Evolutionary conservation across 805 yeast genomes (phyloP), one percentile per base, ranked within the genome.

Genomic region (Metschnikowia chrysomelidarum): DNA sequence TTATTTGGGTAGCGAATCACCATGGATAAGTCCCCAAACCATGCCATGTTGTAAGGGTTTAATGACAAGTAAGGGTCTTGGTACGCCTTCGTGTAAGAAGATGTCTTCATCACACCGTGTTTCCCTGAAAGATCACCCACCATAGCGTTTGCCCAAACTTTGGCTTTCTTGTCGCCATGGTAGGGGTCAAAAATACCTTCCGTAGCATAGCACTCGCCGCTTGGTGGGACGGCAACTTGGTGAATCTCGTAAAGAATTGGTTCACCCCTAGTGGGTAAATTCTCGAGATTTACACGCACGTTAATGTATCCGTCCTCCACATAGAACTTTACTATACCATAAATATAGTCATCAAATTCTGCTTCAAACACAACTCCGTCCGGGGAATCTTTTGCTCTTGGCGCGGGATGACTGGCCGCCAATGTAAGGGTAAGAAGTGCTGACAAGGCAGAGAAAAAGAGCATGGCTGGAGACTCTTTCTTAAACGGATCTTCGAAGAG

Each of bases 101-200:
- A 78, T 11, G 83, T 71, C 52, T 78, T 71, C 49, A 82, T 77
- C 60, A 61, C 69, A 7, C 89, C 89, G 58, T 82, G 87, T 56
- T 82, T 82, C 27, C 89, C 89, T 25, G 84, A 75, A 47, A 82
- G 73, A 51, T 82, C 89, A 40, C 89, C 89, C 25, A 82, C 75
- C 57, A 78, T 78, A 54, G 85, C 80, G 23, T 55, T 63, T 7
- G 78, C 57, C 19, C 56, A 44, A 35, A 70, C 77, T 56, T 85
- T 78, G 30, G 64, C 68, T 14, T 67, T 56, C 6, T 72, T 59
- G 11, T 8, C 21, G 5, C 85, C 80, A 12, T 30, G 52, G 52
- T 72, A 80, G 4, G 88, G 88, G 50, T 82, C 79, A 40, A 82
- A 76, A 47, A 77, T 80, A 9, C 24, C 33, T 10, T 77, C 80